Conservation (phyloP, 441 rosid species). For the Metrosideros polymorpha region DNA sequence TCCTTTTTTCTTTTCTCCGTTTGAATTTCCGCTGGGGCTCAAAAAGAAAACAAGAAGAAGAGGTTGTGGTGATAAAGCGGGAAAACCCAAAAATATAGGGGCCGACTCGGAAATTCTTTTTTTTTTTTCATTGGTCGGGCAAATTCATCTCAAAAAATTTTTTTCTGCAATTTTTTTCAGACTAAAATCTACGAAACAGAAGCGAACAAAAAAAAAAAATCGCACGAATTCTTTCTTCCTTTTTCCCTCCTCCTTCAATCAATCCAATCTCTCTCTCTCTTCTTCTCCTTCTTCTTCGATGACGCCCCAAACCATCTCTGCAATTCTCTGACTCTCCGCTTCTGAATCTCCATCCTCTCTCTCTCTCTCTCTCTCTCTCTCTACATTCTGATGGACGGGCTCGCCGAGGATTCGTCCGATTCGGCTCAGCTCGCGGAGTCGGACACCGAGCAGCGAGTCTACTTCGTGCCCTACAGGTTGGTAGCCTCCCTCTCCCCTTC, state of each 20-base stretch:
- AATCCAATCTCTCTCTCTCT: not conserved
- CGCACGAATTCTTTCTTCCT: no score
- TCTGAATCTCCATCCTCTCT: not conserved
- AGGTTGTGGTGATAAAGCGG: not conserved
- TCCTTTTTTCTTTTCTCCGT: not conserved
- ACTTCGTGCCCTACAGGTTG: conserved; percentile 87
- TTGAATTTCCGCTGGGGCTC: not conserved
- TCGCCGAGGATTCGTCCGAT: conserved; percentile 38
- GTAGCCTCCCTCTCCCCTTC: not conserved
- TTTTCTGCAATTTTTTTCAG: no score
- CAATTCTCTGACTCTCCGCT: not conserved
- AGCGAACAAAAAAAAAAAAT: no score
- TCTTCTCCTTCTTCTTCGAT: no score
- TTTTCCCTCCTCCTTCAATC: no score
- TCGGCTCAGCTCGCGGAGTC: conserved; percentile 50
- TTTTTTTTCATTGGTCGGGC: no score
- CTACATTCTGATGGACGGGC: conserved; percentile 23
- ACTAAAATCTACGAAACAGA: no score
- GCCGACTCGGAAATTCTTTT: not conserved
- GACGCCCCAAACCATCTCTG: not conserved
- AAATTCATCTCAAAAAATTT: no score
- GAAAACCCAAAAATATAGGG: not conserved
- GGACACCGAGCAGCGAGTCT: conserved; percentile 72
- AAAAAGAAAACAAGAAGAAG: not conserved
- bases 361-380: not conserved